Percentiles rank a stretch among this genome's conserved stretches.
Conservation (phyloP, 768 basidiomycete genomes). For the Ramaria rubella region DNA sequence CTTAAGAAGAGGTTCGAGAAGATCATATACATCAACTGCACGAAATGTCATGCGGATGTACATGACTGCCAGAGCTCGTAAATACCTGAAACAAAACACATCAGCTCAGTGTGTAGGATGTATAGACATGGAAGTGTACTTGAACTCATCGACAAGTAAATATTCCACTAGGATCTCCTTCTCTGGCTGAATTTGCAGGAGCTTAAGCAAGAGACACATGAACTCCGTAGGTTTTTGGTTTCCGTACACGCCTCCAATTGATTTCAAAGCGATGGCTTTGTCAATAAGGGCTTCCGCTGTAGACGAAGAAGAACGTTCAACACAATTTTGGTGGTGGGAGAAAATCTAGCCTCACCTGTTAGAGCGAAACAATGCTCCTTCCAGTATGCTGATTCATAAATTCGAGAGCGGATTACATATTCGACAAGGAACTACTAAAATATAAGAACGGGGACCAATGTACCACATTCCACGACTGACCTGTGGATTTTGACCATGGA, state of each 20-base stretch:
- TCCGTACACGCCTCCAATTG: conserved; percentile 89
- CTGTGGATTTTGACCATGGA: conserved; percentile 97
- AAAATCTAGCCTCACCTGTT: conserved; percentile 50
- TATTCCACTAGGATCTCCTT: conserved; percentile 97
- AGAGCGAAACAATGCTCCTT: conserved; percentile 99
- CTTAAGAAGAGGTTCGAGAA: conserved; percentile 89
- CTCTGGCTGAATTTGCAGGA: conserved; percentile 95
- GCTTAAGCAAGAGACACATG: conserved; percentile 84
- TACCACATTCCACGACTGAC: conserved; percentile 33
- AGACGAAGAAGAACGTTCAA: not conserved
- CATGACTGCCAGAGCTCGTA: conserved; percentile 87
- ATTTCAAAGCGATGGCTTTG: conserved; percentile 75
- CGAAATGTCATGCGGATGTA: conserved; percentile 95
- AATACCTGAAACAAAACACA: conserved; percentile 52
- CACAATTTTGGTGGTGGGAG: not conserved
- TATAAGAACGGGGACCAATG: conserved; percentile 5
- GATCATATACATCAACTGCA: conserved; percentile 84
- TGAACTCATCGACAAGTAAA: conserved; percentile 94
- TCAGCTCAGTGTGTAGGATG: not conserved
- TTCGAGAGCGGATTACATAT: conserved; percentile 91
- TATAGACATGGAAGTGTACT: conserved; percentile 44
- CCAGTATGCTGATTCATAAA: conserved; percentile 94
- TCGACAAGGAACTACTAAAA: conserved; percentile 78
- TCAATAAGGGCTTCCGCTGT: conserved; percentile 91
- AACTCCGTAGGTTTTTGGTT: conserved; percentile 95